Percentiles rank a stretch among this genome's conserved stretches.
Evolutionary conservation across 805 yeast species (phyloP).

Genomic region (Kuraishia molischiana): DNA sequence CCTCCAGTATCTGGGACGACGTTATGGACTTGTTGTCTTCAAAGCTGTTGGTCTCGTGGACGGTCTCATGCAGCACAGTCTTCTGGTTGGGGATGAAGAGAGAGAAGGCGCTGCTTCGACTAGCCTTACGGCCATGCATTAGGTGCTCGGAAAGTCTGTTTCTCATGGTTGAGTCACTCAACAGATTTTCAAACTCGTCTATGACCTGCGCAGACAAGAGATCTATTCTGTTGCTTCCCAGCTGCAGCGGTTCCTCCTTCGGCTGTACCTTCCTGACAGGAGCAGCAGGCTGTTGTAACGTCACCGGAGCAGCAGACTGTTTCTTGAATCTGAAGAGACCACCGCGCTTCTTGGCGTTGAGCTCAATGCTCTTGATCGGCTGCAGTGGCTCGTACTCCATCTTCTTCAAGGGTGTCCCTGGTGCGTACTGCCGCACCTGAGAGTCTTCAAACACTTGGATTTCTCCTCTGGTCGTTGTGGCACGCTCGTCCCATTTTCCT

Average conservation of each 20-base stretch:
- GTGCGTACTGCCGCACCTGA: slow-evolving; percentile 34
- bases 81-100: slow-evolving; percentile 6
- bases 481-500: slow-evolving; percentile 1
- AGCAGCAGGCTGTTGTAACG: slow-evolving; percentile 4
- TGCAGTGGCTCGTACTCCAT: slow-evolving; percentile 29
- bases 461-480: slow-evolving; percentile 31
- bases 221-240: slow-evolving; percentile 34
- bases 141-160: slow-evolving; percentile 16
- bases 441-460: slow-evolving; percentile 39
- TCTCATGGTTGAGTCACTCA: slow-evolving; percentile 5
- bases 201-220: slow-evolving; percentile 61
- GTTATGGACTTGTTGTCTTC: slow-evolving; percentile 4
- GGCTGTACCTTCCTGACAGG: neutral
- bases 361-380: slow-evolving; percentile 1
- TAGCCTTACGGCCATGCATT: slow-evolving; percentile 6
- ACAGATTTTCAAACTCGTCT: slow-evolving; percentile 32
- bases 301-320: neutral
- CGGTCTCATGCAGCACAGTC: slow-evolving; percentile 5
- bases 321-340: slow-evolving; percentile 4
- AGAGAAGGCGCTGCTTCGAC: slow-evolving; percentile 13
- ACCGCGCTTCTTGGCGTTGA: slow-evolving; percentile 3
- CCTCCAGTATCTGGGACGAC: neutral
- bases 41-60: slow-evolving; percentile 7
- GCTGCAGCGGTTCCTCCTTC: neutral
- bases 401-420: slow-evolving; percentile 62